Percentiles rank a stretch among this genome's conserved stretches.
phyloP scores from a whole-genome alignment of 345 rosid species.

The Rhizophora mangle region DNA sequence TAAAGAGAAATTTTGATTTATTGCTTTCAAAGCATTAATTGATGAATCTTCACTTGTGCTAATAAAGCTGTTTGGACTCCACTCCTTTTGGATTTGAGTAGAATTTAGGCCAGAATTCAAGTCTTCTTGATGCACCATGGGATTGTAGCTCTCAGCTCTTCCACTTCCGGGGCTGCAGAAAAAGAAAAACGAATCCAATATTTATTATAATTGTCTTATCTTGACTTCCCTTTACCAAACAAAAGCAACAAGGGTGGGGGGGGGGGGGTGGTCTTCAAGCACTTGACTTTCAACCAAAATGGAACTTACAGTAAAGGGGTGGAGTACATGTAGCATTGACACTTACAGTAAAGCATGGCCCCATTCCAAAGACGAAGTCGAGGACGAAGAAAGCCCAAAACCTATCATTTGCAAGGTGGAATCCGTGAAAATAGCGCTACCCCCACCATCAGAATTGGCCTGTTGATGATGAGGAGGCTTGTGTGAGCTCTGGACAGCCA shows the following conservation, averaged over 20 bases:
- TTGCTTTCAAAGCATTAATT: constrained; percentile 24
- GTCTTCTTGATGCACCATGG: constrained; percentile 21
- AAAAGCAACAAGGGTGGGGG: neutral
- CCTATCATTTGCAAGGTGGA: constrained; percentile 45
- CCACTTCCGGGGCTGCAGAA: constrained; percentile 14
- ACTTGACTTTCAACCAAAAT: constrained; percentile 5
- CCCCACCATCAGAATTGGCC: constrained; percentile 34
- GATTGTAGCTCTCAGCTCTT: constrained; percentile 18
- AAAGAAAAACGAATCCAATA: neutral
- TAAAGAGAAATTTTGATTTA: constrained; percentile 18
- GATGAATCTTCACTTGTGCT: constrained; percentile 31
- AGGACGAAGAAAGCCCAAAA: constrained; percentile 35
- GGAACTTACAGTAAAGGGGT: neutral
- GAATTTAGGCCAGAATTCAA: constrained; percentile 21
- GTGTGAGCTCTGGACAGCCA: constrained; percentile 21
- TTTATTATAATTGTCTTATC: constrained; percentile 7
- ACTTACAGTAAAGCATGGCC: constrained; percentile 55
- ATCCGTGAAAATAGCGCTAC: constrained; percentile 38
- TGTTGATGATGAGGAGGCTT: constrained; percentile 25
- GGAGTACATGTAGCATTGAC: neutral
- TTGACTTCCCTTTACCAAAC: constrained; percentile 21
- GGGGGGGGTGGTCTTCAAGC: constrained; percentile 4
- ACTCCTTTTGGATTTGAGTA: constrained; percentile 37
- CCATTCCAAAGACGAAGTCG: constrained; percentile 38
- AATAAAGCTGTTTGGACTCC: constrained; percentile 38